A percentile compares a stretch with the other conserved stretches of the same genome.
Evolutionary conservation across 805 yeast genomes (phyloP).

Genomic region (Lipomyces yamanashiensis): DNA sequence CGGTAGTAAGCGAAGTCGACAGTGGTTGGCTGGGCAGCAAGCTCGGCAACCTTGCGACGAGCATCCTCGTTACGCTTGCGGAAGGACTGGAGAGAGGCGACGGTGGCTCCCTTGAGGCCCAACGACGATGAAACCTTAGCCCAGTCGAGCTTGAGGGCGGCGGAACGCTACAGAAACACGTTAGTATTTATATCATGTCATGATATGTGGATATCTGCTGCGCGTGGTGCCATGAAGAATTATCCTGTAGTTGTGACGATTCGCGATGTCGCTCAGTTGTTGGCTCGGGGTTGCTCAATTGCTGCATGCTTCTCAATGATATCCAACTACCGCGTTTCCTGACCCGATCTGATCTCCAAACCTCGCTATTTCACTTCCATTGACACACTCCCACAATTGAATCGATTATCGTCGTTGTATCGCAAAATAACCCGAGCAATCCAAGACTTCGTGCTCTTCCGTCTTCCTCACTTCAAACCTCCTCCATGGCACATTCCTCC

Average conservation of each 20-base stretch:
- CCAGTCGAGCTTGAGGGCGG: constrained; percentile 90
- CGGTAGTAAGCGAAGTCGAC: constrained; percentile 86
- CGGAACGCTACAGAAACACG: constrained; percentile 28
- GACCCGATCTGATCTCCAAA: too few relatives aligned
- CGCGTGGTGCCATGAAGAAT: too few relatives aligned
- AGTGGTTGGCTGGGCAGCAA: constrained; percentile 70
- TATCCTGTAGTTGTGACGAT: too few relatives aligned
- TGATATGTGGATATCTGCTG: too few relatives aligned
- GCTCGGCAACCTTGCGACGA: constrained; percentile 73
- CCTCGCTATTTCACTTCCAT: too few relatives aligned
- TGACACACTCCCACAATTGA: too few relatives aligned
- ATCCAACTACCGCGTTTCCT: too few relatives aligned
- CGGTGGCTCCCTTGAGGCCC: constrained; percentile 92
- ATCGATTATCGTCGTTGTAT: too few relatives aligned
- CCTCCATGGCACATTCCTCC: not conserved
- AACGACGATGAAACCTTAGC: constrained; percentile 83
- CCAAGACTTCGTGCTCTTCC: not conserved
- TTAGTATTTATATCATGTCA: not conserved
- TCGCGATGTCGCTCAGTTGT: too few relatives aligned
- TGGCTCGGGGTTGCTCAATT: too few relatives aligned
- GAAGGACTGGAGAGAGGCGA: constrained; percentile 84
- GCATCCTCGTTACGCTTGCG: constrained; percentile 99
- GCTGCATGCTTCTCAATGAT: too few relatives aligned
- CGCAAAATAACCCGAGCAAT: not conserved
- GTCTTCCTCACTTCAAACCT: not conserved